Evolutionary conservation across 148 eudicot genomes (phyloP), one percentile per base, ranked within the genome.

Genomic region (Arctostaphylos glauca): DNA sequence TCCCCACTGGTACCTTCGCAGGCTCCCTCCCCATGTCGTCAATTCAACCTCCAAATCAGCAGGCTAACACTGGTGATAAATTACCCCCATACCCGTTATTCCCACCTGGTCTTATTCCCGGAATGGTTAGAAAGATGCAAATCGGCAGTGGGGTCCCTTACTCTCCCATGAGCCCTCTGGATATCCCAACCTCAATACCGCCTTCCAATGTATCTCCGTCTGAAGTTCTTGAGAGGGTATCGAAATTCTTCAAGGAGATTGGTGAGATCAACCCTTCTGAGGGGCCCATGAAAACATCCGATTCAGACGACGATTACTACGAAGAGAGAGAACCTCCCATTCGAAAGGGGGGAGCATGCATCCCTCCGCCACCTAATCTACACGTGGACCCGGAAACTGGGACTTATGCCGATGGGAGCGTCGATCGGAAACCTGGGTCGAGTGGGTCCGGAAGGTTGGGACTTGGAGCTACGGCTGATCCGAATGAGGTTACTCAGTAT

Each of bases 81-180:
- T 79, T 90, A 55, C 94, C 98, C 0, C 93, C 95, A 23, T 94
- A 96, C 83, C 99, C 99, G 49, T 85, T 96, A 81, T 96, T 96
- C 84, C 99, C 99, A 14, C 99, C 99, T 18, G 98, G 98, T 60
- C 95, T 96, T 58, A 94, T 96, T 50, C 99, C 99, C 0, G 97
- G 99, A 81, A 94, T 96, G 99, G 98, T 96, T 7, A 84, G 89
- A 49, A 96, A 96, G 75, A 93, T 92, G 92, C 99, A 96, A 86
- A 90, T 96, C 52, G 98, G 98, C 31, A 96, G 99, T 54, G 98
- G 99, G 56, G 99, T 96, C 14, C 99, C 99, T 18, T 96, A 96
- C 88, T 96, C 99, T 74, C 92, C 99, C 23, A 88, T 96, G 95
- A 96, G 98, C 87, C 99, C 99, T 60, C 92, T 96, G 4, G 99